Conservation (phyloP, 2,329 filamentous ascomycete genomes). For the Gaeumannomyces sp. region DNA sequence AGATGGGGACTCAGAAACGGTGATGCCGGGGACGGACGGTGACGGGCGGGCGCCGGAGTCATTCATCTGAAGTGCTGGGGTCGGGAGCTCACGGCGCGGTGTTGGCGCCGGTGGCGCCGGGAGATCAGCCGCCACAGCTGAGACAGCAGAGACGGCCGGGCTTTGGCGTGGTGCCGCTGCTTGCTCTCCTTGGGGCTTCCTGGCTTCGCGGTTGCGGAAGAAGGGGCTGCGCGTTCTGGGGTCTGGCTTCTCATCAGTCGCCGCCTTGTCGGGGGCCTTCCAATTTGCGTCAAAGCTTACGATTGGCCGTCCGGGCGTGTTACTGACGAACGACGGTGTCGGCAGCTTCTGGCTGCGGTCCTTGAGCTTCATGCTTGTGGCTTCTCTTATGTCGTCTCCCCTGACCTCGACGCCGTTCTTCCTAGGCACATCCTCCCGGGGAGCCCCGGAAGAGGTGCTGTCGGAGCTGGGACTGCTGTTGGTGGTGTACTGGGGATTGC, state of each 20-base stretch:
- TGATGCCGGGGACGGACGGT: conserved; percentile 26
- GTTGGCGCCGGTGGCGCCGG: conserved; percentile 27
- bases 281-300: conserved; percentile 91
- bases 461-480: conserved; percentile 50
- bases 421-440: conserved; percentile 43
- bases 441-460: conserved; percentile 2
- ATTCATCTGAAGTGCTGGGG: conserved; percentile 37
- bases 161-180: conserved; percentile 24
- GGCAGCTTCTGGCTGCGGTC: conserved; percentile 84
- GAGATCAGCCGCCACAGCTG: conserved; percentile 43
- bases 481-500: conserved; percentile 71
- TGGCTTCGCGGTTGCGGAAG: conserved; percentile 13
- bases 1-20: conserved; percentile 25
- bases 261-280: conserved; percentile 60
- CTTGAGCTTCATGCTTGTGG: conserved; percentile 81
- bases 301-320: conserved; percentile 84
- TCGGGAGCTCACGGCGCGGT: conserved; percentile 29
- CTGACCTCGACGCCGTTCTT: conserved; percentile 80
- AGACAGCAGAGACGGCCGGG: conserved; percentile 46
- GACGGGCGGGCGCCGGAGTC: neutral
- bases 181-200: conserved; percentile 20
- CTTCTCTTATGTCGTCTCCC: conserved; percentile 79
- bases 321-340: conserved; percentile 84
- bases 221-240: conserved; percentile 25
- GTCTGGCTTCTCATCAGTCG: conserved; percentile 64